Conservation (phyloP, 345 rosid genomes). For the Eucalyptus sp. region DNA sequence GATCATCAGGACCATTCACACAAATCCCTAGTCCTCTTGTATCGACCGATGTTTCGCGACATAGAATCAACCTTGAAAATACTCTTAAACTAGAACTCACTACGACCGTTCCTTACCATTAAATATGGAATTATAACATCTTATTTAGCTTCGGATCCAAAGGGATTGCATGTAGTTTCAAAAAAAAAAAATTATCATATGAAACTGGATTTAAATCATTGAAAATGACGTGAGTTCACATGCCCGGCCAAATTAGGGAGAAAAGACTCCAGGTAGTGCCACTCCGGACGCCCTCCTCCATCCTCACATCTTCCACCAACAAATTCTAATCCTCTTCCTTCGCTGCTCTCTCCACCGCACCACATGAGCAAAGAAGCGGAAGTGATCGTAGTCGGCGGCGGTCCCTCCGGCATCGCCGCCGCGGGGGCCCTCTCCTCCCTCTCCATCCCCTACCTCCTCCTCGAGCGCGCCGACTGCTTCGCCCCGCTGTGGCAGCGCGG, state of each 20-base stretch:
- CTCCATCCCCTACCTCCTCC: constrained; percentile 52
- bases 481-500: constrained; percentile 67
- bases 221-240: not conserved
- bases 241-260: not conserved
- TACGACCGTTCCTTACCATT: not conserved
- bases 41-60: fast-evolving
- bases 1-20: not conserved
- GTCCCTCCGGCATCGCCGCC: constrained; percentile 61
- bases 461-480: constrained; percentile 50
- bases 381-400: constrained; percentile 60
- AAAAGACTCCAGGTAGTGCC: not conserved
- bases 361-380: not conserved
- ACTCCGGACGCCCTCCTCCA: not conserved
- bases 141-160: not conserved
- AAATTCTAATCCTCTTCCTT: not conserved
- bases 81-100: no score
- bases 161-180: not conserved
- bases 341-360: not conserved
- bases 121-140: not conserved
- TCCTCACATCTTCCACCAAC: not conserved
- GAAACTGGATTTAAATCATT: not conserved
- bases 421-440: constrained; percentile 44
- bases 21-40: fast-evolving
- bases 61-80: not conserved
- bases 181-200: not conserved